Base-by-base conservation (phyloP, 1,139 yeast species). In the Lodderomyces jiufengensis region DNA sequence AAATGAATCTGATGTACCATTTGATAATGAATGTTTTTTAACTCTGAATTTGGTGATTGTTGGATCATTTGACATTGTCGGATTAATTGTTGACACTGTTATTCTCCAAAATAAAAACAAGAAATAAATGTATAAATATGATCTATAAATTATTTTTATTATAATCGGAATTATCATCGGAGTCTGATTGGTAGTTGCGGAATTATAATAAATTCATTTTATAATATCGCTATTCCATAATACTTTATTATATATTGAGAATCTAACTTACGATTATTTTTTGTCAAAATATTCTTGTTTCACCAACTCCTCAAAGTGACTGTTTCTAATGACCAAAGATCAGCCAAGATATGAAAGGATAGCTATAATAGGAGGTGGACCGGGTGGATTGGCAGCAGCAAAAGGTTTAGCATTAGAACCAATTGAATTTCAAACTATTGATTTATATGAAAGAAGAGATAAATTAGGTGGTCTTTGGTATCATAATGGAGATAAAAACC, bases 281-380 rank as follows among this genome's bases (percentile, higher is more conserved):
- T 18, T 18, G 20, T 18, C 20, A 18, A 5, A 5, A 7, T 5
- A 18, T 7, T 18, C 20, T n/a, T n/a, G n/a, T n/a, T n/a, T n/a
- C n/a, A n/a, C n/a, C n/a, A n/a, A n/a, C n/a, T n/a, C n/a, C n/a
- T n/a, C n/a, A n/a, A n/a, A n/a, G n/a, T n/a, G n/a, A n/a, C n/a
- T n/a, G n/a, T n/a, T n/a, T n/a, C n/a, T n/a, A 15, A 42, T 42
- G 45, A 39, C 43, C 4, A 32, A 30, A 23, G 14, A 13, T 8
- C 30, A 31, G 21, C 44, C 44, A 51, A 45, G 73, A 64, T 38
- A 39, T 34, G 38, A 34, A 24, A 45, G 49, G 25, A 41, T 69
- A 25, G 76, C 76, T 3, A 56, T 74, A 8, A 61, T 73, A 20
- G 80, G 80, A 7, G 78, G 74, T 4, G 80, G 79, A 0, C 76